These are phyloP conservation scores for Acer yangbiense DNA, from an alignment of 345 rosid genomes.

Conservation along the genomic window DNA sequence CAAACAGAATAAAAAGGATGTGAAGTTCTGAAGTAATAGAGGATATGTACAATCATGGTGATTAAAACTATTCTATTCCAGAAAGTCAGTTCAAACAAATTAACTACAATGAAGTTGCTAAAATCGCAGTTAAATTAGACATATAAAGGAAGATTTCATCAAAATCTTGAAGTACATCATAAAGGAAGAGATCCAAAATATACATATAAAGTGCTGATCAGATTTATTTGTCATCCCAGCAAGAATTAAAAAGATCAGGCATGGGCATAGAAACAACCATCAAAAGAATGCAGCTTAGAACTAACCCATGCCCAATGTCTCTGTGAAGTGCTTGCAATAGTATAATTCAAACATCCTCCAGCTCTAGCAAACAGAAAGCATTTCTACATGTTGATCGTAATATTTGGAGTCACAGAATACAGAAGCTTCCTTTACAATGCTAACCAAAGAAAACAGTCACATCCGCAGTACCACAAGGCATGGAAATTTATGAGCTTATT, in stretches of 20 bases:
- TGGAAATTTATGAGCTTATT: background rate
- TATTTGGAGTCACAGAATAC: background rate
- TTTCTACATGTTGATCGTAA: background rate
- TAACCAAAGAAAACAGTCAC: background rate
- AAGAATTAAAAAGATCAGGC: background rate
- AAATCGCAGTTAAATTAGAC: background rate
- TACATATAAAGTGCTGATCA: background rate
- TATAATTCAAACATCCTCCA: background rate
- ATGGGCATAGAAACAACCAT: background rate
- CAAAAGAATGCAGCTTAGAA: background rate
- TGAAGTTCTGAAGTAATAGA: background rate
- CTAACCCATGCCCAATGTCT: too few species aligned
- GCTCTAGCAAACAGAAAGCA: background rate
- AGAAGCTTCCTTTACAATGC: background rate
- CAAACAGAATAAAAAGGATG: background rate
- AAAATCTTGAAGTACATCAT: background rate
- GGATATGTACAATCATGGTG: background rate
- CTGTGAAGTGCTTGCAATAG: background rate
- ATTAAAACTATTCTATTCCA: background rate
- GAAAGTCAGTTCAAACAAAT: background rate
- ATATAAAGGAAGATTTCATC: background rate
- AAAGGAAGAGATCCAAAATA: background rate
- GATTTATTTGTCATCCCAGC: background rate
- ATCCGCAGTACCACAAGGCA: background rate
- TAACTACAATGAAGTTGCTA: conserved; percentile 3